Percentiles rank a stretch among this genome's conserved stretches.
Conservation (phyloP, 2,329 filamentous ascomycete species). For the Penicillium occitanis region DNA sequence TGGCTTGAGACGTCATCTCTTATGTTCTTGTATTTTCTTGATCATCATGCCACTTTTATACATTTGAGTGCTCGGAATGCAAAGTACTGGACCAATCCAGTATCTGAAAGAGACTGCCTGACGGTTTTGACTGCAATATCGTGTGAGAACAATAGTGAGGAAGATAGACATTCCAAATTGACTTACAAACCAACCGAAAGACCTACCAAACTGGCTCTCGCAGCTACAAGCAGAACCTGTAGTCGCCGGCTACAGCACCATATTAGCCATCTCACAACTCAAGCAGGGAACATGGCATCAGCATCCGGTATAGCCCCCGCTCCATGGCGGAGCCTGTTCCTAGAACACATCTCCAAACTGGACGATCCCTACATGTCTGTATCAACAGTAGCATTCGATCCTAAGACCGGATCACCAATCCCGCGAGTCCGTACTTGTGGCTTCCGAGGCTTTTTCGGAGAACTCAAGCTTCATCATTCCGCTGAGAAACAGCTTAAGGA, state of each 20-base stretch:
- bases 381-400: conserved; percentile 43
- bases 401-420: conserved; percentile 16
- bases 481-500: conserved; percentile 66
- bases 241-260: conserved; percentile 19
- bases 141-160: background rate
- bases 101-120: background rate
- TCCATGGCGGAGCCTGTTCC: conserved; percentile 55
- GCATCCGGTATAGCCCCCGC: conserved; percentile 33
- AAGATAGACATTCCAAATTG: background rate
- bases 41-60: background rate
- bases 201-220: conserved; percentile 14
- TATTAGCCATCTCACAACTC: conserved; percentile 13
- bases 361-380: conserved; percentile 43
- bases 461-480: conserved; percentile 63
- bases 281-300: background rate
- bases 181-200: background rate
- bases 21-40: background rate
- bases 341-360: conserved; percentile 47
- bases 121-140: background rate
- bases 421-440: conserved; percentile 73
- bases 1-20: conserved; percentile 11
- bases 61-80: background rate
- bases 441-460: conserved; percentile 79
- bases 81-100: background rate
- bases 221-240: conserved; percentile 9